These are phyloP conservation scores for Thelonectria olida DNA, from an alignment of 2,329 filamentous ascomycete genomes.

Conservation along the genomic window DNA sequence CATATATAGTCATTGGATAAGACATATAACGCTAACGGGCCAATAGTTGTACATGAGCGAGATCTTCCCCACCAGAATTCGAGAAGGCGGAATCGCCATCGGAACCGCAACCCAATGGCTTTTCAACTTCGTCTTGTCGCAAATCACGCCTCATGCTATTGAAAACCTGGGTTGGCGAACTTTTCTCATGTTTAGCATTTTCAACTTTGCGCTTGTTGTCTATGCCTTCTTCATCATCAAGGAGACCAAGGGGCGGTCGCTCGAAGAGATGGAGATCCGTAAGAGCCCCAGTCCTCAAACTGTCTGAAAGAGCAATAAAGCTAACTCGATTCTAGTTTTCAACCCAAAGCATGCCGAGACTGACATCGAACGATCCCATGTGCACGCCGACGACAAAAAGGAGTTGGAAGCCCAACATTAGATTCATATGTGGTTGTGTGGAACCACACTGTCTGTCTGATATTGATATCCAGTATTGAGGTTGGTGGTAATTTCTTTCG, in stretches of 20 bases:
- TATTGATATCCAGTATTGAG: no score
- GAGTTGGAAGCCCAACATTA: not conserved
- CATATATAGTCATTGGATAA: no score
- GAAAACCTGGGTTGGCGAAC: constrained; percentile 57
- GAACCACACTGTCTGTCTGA: no score
- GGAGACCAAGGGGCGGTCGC: constrained; percentile 43
- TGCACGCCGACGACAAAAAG: constrained; percentile 14
- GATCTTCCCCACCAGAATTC: constrained; percentile 61
- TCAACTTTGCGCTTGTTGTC: constrained; percentile 55
- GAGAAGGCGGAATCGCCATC: constrained; percentile 59
- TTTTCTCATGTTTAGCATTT: constrained; percentile 60
- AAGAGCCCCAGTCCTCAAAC: not conserved
- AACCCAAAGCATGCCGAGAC: constrained; percentile 28
- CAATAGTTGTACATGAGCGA: constrained; percentile 54
- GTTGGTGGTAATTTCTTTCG: no score
- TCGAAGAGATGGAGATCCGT: constrained; percentile 40
- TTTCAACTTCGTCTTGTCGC: constrained; percentile 60
- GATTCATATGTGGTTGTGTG: no score
- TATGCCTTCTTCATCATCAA: constrained; percentile 55
- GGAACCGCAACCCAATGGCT: constrained; percentile 61
- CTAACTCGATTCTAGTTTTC: constrained; percentile 30
- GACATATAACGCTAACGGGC: no score
- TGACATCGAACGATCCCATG: constrained; percentile 20
- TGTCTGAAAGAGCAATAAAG: not conserved
- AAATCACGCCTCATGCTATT: constrained; percentile 59